A percentile compares a stretch with the other conserved stretches of the same genome.
phyloP scores from a whole-genome alignment of 2,329 filamentous ascomycete genomes.

The Neopestalotiopsis clavispora region DNA sequence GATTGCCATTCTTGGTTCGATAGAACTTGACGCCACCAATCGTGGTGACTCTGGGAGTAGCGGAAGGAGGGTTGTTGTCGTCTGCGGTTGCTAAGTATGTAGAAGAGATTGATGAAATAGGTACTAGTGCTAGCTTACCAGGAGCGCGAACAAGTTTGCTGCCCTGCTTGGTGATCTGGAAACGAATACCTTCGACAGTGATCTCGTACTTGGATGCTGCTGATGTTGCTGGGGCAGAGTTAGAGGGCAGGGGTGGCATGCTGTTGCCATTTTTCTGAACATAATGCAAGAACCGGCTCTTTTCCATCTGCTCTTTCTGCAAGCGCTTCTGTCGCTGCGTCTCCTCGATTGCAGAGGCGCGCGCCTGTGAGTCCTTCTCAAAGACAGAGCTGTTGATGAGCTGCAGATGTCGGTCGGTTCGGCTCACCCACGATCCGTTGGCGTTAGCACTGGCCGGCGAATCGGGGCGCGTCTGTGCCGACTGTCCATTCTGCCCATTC shows the following conservation, averaged over 20 bases:
- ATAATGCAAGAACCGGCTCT: constrained; percentile 55
- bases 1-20: constrained; percentile 85
- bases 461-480: constrained; percentile 29
- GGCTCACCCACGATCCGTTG: constrained; percentile 67
- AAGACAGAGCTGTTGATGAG: constrained; percentile 82
- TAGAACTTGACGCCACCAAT: constrained; percentile 83
- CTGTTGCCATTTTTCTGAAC: constrained; percentile 41
- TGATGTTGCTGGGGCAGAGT: constrained; percentile 35
- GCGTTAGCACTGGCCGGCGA: constrained; percentile 37
- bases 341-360: constrained; percentile 74
- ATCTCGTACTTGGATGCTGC: constrained; percentile 62
- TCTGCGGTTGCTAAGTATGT: constrained; percentile 43
- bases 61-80: constrained; percentile 63
- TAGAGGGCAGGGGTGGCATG: constrained; percentile 30
- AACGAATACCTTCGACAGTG: constrained; percentile 72
- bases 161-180: constrained; percentile 75
- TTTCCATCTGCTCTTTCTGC: constrained; percentile 61
- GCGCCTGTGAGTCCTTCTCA: constrained; percentile 72
- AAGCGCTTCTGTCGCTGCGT: constrained; percentile 63
- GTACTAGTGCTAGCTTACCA: constrained; percentile 56
- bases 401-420: constrained; percentile 78
- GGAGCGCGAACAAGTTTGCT: constrained; percentile 80
- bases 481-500: constrained; percentile 35
- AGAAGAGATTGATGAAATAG: constrained; percentile 10
- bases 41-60: constrained; percentile 74